Evolutionary conservation across 2,329 filamentous ascomycete species (phyloP).

Genomic region (Orbilia javanica): DNA sequence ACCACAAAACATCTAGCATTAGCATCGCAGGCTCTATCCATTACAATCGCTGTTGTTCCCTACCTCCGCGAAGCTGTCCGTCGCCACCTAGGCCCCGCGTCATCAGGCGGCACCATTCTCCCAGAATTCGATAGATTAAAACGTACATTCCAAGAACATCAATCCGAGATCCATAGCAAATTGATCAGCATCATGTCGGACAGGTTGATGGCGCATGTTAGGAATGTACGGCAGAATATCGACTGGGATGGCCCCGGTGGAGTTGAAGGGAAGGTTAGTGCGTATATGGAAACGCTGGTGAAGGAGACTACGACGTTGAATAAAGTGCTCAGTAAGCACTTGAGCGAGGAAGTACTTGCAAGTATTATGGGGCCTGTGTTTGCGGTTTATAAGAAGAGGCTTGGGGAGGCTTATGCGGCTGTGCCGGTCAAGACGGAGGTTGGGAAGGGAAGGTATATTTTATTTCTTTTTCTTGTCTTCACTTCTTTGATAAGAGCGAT

Average conservation of each 20-base stretch:
- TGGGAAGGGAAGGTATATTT: slow-evolving; percentile 78
- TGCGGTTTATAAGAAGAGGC: slow-evolving; percentile 81
- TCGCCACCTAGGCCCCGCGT: slow-evolving; percentile 73
- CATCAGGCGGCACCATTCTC: slow-evolving; percentile 71
- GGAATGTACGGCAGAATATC: slow-evolving; percentile 76
- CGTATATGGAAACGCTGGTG: slow-evolving; percentile 86
- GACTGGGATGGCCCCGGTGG: slow-evolving; percentile 75
- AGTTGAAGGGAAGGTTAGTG: slow-evolving; percentile 68
- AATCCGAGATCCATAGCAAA: slow-evolving; percentile 90
- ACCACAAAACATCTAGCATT: slow-evolving; percentile 94
- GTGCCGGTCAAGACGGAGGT: slow-evolving; percentile 75
- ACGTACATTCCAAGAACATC: slow-evolving; percentile 83
- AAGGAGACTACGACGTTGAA: slow-evolving; percentile 89
- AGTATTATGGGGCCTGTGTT: slow-evolving; percentile 91
- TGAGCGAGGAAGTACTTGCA: slow-evolving; percentile 80
- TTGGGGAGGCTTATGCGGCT: slow-evolving; percentile 77
- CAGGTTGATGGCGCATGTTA: slow-evolving; percentile 79
- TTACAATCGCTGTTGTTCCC: slow-evolving; percentile 86
- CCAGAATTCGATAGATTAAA: slow-evolving; percentile 90
- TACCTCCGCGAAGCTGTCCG: slow-evolving; percentile 92
- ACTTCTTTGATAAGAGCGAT: background rate
- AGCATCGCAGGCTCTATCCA: slow-evolving; percentile 87
- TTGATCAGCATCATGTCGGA: slow-evolving; percentile 91
- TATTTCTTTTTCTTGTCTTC: slow-evolving; percentile 32
- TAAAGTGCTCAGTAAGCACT: slow-evolving; percentile 83